phyloP scores from a whole-genome alignment of 169 alveolate species.

The Plasmodium falciparum region DNA sequence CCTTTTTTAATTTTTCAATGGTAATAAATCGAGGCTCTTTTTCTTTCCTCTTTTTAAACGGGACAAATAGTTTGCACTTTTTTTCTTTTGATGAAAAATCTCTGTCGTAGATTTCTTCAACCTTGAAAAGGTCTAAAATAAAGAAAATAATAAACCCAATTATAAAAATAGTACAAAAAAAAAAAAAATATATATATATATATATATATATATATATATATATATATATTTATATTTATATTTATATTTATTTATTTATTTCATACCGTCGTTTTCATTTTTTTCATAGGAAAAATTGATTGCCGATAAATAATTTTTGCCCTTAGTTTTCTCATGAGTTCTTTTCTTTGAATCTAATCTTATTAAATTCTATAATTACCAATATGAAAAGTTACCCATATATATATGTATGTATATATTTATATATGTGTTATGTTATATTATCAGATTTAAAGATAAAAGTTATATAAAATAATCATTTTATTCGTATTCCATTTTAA shows the following conservation, averaged over 20 bases:
- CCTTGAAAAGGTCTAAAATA: slow-evolving; percentile 40
- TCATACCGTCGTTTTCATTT: slow-evolving; percentile 46
- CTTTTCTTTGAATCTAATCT: slow-evolving; percentile 25
- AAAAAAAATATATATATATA: neutral
- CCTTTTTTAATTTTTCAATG: slow-evolving; percentile 67
- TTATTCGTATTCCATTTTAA: neutral
- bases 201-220: neutral
- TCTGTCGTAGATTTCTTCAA: slow-evolving; percentile 45
- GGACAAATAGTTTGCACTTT: slow-evolving; percentile 69
- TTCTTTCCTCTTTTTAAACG: slow-evolving; percentile 56
- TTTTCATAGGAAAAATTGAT: slow-evolving; percentile 32
- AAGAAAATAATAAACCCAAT: neutral
- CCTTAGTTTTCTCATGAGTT: slow-evolving; percentile 26
- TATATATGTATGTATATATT: neutral
- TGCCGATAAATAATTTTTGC: slow-evolving; percentile 58
- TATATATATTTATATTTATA: slow-evolving; percentile 7
- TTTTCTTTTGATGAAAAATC: slow-evolving; percentile 74
- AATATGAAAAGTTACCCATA: slow-evolving; percentile 12
- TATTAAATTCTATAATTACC: slow-evolving; percentile 50
- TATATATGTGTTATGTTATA: neutral
- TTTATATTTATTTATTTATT: neutral
- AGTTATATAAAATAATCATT: no score
- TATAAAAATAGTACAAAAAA: neutral
- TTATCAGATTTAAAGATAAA: neutral
- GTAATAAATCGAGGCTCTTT: slow-evolving; percentile 73